Percentiles rank a stretch among this genome's conserved stretches.
These are phyloP conservation scores for Pleurotus salmoneostramineus DNA, from an alignment of 768 basidiomycete genomes.

Conservation along the genomic window DNA sequence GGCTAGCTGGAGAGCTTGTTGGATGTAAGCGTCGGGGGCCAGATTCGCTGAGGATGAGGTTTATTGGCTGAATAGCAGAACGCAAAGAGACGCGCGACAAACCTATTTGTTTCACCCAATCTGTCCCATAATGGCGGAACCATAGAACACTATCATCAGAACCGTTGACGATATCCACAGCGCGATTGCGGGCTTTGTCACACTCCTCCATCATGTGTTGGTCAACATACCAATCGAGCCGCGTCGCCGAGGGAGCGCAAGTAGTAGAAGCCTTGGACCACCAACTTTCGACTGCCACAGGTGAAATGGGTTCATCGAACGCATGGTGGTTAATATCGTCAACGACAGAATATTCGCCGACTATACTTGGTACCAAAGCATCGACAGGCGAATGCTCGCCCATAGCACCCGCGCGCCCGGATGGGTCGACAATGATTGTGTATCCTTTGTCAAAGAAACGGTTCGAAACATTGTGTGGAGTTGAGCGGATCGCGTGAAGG, in stretches of 20 bases:
- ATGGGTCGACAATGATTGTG: constrained; percentile 79
- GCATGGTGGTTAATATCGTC: constrained; percentile 54
- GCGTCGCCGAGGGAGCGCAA: constrained; percentile 30
- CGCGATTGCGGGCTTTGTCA: constrained; percentile 50
- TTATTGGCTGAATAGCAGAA: background rate
- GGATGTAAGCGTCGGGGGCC: constrained; percentile 81
- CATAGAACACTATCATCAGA: constrained; percentile 83
- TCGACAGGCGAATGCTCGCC: constrained; percentile 93
- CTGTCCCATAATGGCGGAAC: constrained; percentile 78
- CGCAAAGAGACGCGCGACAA: constrained; percentile 19
- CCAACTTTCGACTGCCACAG: background rate
- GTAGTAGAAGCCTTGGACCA: background rate
- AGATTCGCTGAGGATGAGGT: constrained; percentile 26
- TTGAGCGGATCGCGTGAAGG: constrained; percentile 67
- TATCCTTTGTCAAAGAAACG: constrained; percentile 91
- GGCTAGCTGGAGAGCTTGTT: constrained; percentile 89
- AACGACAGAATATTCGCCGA: constrained; percentile 77
- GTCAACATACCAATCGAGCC: constrained; percentile 76
- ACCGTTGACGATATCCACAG: constrained; percentile 57
- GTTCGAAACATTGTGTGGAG: constrained; percentile 59
- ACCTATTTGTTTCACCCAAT: constrained; percentile 84
- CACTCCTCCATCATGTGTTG: constrained; percentile 54
- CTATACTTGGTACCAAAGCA: constrained; percentile 84
- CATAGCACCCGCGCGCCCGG: constrained; percentile 77
- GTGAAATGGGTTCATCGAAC: constrained; percentile 23